These are phyloP conservation scores for Euryodendron excelsum DNA, from an alignment of 148 eudicot genomes.

Conservation along the genomic window DNA sequence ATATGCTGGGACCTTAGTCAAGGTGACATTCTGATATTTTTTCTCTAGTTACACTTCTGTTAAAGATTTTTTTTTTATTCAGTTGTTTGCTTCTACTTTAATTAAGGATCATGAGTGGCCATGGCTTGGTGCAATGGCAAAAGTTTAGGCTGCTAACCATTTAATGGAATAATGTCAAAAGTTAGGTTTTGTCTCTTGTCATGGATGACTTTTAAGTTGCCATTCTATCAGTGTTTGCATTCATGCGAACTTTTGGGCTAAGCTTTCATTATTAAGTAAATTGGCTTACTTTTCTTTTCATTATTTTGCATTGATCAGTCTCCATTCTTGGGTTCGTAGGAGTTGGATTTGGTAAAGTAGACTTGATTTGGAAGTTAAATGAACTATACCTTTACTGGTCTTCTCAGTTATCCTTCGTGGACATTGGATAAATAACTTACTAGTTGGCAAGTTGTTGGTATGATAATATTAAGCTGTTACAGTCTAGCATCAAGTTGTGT, in stretches of 20 bases:
- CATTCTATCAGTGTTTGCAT: neutral
- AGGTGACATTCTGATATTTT: slow-evolving; percentile 41
- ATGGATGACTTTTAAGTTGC: neutral
- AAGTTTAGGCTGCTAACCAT: neutral
- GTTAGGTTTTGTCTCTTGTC: neutral
- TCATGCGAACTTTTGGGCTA: neutral
- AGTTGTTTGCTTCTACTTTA: neutral
- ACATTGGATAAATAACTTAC: neutral
- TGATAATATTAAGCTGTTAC: neutral
- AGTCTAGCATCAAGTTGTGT: slow-evolving; percentile 2
- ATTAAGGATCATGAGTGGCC: slow-evolving; percentile 2
- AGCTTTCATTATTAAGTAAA: neutral
- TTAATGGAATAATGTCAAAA: neutral
- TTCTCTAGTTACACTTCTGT: neutral
- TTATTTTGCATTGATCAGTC: neutral
- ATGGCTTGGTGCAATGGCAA: neutral
- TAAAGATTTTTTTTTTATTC: neutral
- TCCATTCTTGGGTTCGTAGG: neutral
- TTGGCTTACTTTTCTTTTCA: neutral
- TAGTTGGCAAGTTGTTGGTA: neutral
- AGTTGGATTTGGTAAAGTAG: neutral
- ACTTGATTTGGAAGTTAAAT: no score
- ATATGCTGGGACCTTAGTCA: slow-evolving; percentile 96
- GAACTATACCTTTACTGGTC: neutral
- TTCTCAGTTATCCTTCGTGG: neutral